Evolutionary conservation across 1,139 yeast species (phyloP), one percentile per base, ranked within the genome.

Genomic region (Yarrowia galli): DNA sequence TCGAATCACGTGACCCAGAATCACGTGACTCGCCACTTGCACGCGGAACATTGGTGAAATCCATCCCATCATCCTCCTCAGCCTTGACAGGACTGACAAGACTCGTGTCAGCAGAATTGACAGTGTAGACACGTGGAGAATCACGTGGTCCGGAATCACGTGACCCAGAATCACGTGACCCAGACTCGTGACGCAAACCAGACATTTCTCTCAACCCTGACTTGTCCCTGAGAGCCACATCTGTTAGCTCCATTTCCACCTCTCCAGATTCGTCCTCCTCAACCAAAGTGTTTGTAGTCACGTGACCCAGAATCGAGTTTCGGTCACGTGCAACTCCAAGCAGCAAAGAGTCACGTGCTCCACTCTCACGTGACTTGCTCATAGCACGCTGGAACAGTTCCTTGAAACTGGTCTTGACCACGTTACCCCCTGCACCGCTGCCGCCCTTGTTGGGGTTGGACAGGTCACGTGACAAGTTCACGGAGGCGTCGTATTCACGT

Each of bases 381-480:
- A 56, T 56, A n/a, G 63, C 63, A 13, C 63, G 36, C 42, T 56
- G 63, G 63, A 56, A 56, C 18, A 56, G 63, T 25, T 56, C 63
- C 48, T 56, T 23, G 63, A 56, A 56, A 3, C 15, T 7, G 18
- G 63, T 56, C 22, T 56, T 56, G 18, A 42, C 48, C 4, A 8
- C 38, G 4, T 22, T n/a, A n/a, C n/a, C n/a, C n/a, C n/a, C n/a
- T n/a, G n/a, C n/a, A n/a, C n/a, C n/a, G n/a, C n/a, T n/a, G n/a
- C n/a, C n/a, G 6, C 22, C 9, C 15, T 6, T n/a, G 13, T 3
- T 12, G 38, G 25, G 15, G 15, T 8, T 12, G 15, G 48, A 25
- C 13, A 18, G n/a, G 18, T 56, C 48, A 40, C 48, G 48, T 25
- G 46, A 54, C 45, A 22, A 23, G 32, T 53, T 53, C 20, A 3